Evolutionary conservation across 495 filamentous ascomycete species (phyloP).

Genomic region (Xylaria nigripes): DNA sequence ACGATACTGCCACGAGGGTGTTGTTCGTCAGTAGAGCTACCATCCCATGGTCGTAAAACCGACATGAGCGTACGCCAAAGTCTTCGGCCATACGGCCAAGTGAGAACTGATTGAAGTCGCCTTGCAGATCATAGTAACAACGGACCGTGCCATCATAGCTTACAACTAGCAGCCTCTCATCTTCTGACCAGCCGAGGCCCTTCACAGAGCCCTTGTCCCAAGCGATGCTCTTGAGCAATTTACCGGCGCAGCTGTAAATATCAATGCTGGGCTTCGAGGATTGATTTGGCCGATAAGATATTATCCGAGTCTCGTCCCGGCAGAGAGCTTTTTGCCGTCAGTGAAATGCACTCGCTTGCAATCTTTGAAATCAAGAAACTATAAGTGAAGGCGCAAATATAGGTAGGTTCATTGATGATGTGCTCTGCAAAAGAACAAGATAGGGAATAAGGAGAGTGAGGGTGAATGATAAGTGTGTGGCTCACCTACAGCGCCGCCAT

Average conservation of each 20-base stretch:
- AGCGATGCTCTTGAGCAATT: slow-evolving; percentile 57
- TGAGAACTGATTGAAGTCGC: slow-evolving; percentile 93
- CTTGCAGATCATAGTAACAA: slow-evolving; percentile 85
- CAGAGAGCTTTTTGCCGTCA: slow-evolving; percentile 58
- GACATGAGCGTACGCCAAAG: slow-evolving; percentile 74
- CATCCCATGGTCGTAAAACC: slow-evolving; percentile 85
- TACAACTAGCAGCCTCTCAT: slow-evolving; percentile 85
- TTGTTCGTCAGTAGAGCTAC: slow-evolving; percentile 92
- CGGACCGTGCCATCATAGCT: slow-evolving; percentile 84
- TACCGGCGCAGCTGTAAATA: slow-evolving; percentile 87
- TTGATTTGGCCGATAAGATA: slow-evolving; percentile 62
- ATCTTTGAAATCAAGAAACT: not conserved
- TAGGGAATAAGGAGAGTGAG: slow-evolving; percentile 1
- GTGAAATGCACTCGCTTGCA: slow-evolving; percentile 2
- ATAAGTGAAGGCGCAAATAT: not conserved
- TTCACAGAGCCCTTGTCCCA: slow-evolving; percentile 90
- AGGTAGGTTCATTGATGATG: not conserved
- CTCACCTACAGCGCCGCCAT: slow-evolving; percentile 85
- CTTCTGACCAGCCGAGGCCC: slow-evolving; percentile 93
- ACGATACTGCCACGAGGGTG: slow-evolving; percentile 72
- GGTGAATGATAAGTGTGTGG: not conserved
- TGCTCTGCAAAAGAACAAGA: not conserved
- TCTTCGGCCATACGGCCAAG: slow-evolving; percentile 86
- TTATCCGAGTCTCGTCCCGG: slow-evolving; percentile 79
- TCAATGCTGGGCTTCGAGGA: slow-evolving; percentile 78